phyloP scores from a whole-genome alignment of 257 asterid genomes.

The Nicotiana paniculata region DNA sequence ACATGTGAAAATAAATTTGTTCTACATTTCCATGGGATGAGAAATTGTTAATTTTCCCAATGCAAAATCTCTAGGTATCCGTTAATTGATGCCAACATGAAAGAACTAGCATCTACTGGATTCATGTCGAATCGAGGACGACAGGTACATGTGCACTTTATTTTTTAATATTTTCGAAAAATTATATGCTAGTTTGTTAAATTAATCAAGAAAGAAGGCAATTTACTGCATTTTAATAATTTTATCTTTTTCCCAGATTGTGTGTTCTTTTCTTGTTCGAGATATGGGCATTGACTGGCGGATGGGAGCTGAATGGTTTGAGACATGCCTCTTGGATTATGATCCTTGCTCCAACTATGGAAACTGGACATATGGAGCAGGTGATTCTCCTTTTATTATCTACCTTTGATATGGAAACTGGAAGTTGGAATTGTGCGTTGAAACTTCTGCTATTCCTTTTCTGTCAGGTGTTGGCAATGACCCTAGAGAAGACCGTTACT shows the following conservation, averaged over 20 bases:
- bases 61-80: not conserved
- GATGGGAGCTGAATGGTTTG: constrained; percentile 99
- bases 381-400: constrained; percentile 29
- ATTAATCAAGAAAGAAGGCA: not conserved
- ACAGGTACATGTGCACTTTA: constrained; percentile 40
- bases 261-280: constrained; percentile 94
- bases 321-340: constrained; percentile 83
- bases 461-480: constrained; percentile 83
- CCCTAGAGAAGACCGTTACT: constrained; percentile 93
- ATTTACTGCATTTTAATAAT: not conserved
- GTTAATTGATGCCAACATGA: constrained; percentile 40
- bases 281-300: constrained; percentile 98
- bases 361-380: constrained; percentile 98
- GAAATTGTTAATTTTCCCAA: not conserved
- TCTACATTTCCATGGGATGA: not conserved
- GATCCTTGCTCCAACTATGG: constrained; percentile 98
- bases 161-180: not conserved
- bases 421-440: not conserved
- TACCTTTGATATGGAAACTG: not conserved
- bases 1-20: not conserved
- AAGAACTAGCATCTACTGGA: constrained; percentile 69
- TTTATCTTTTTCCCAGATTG: constrained; percentile 42
- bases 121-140: constrained; percentile 99
- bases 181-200: not conserved
- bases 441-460: not conserved